phyloP scores from a whole-genome alignment of 2,329 filamentous ascomycete genomes.

The Zymoseptoria pseudotritici region DNA sequence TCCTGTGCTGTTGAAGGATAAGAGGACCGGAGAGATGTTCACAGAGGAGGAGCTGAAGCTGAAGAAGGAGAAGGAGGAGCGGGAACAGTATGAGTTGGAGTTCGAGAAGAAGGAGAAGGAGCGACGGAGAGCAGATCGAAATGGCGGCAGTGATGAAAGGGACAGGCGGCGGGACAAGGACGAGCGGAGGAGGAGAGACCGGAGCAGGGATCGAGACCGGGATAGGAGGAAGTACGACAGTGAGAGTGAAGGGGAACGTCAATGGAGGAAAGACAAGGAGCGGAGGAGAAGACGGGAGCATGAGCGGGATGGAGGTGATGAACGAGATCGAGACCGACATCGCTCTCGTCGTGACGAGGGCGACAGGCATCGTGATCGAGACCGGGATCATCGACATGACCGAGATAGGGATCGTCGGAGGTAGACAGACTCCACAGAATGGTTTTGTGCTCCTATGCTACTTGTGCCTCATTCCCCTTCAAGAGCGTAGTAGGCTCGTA shows the following conservation, averaged over 20 bases:
- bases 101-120: conserved; percentile 35
- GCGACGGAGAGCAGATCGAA: conserved; percentile 16
- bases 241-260: conserved; percentile 21
- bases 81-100: conserved; percentile 38
- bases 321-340: conserved; percentile 20
- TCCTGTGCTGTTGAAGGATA: conserved; percentile 55
- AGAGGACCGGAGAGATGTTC: conserved; percentile 54
- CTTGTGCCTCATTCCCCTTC: background rate
- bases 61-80: conserved; percentile 38
- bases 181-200: conserved; percentile 12
- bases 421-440: conserved; percentile 1
- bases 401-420: conserved; percentile 13
- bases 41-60: conserved; percentile 54
- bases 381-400: conserved; percentile 13
- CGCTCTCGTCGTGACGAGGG: conserved; percentile 15
- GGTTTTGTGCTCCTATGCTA: background rate
- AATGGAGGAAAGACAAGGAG: conserved; percentile 24
- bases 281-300: conserved; percentile 15
- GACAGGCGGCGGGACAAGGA: conserved; percentile 6
- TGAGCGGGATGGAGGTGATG: conserved; percentile 9
- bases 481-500: background rate
- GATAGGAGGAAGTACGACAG: conserved; percentile 15
- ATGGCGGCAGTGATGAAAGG: conserved; percentile 2
- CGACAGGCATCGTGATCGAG: conserved; percentile 11
- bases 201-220: conserved; percentile 13